Percentiles rank a stretch among this genome's conserved stretches.
Evolutionary conservation across 257 asterid genomes (phyloP).

Genomic region (Nyctanthes arbortristis): DNA sequence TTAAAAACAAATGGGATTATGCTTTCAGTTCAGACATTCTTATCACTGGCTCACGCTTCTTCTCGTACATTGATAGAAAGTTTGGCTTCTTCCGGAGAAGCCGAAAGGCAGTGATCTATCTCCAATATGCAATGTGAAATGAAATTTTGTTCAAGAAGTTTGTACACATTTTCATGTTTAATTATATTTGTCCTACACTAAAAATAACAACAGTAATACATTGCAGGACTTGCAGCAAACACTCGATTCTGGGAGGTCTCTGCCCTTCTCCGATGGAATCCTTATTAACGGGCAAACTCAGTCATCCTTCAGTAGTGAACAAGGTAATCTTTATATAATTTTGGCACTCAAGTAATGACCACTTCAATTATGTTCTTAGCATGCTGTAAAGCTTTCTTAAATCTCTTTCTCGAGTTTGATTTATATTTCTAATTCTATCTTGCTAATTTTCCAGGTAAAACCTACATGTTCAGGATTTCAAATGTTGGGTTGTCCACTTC

Average conservation of each 20-base stretch:
- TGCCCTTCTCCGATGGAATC: constrained; percentile 79
- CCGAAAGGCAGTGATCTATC: background rate
- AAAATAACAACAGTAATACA: background rate
- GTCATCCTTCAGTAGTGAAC: constrained; percentile 63
- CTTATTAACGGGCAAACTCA: constrained; percentile 74
- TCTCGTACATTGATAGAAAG: background rate
- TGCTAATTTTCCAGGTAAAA: constrained; percentile 56
- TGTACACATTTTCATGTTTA: background rate
- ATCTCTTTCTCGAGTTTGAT: background rate
- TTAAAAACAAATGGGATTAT: no score
- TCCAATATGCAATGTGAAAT: background rate
- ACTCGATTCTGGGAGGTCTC: constrained; percentile 72
- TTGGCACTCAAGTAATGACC: background rate
- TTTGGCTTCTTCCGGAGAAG: background rate
- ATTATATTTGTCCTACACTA: background rate
- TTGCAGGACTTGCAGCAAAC: constrained; percentile 72
- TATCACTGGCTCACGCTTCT: background rate
- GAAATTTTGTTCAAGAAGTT: background rate
- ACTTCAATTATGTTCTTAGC: background rate
- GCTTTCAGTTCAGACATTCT: background rate
- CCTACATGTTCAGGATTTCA: constrained; percentile 93
- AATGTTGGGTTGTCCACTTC: constrained; percentile 73
- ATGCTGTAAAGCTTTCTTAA: background rate
- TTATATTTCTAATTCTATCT: background rate
- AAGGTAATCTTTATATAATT: constrained; percentile 50